phyloP scores from a whole-genome alignment of 768 basidiomycete genomes.

The Rhizopogon vesiculosus region DNA sequence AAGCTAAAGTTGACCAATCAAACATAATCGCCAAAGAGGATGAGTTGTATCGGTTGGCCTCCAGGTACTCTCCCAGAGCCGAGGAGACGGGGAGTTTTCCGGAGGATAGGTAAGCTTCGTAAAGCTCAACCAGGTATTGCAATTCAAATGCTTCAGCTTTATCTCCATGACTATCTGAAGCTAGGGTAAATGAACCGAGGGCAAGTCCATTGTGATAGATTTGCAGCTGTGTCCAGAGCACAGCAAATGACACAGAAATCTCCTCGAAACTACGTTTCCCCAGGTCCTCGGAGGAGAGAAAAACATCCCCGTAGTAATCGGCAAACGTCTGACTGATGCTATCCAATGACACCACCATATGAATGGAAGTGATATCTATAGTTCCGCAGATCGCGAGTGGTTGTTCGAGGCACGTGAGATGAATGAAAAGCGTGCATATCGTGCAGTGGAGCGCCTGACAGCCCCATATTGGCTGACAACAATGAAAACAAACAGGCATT shows the following conservation, averaged over 20 bases:
- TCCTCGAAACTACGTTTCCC: constrained; percentile 59
- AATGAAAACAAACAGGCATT: constrained; percentile 64
- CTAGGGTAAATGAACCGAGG: constrained; percentile 59
- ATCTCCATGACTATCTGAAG: constrained; percentile 26
- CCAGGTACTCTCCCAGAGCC: constrained; percentile 47
- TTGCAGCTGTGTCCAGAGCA: constrained; percentile 65
- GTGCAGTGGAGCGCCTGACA: constrained; percentile 63
- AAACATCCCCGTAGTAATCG: constrained; percentile 43
- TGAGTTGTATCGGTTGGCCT: constrained; percentile 39
- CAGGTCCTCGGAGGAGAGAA: constrained; percentile 42
- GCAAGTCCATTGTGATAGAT: constrained; percentile 63
- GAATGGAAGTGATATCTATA: constrained; percentile 33
- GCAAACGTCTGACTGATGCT: constrained; percentile 55
- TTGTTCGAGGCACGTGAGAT: constrained; percentile 41
- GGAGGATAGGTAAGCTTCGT: constrained; percentile 45
- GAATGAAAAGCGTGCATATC: constrained; percentile 57
- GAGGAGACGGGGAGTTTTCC: constrained; percentile 39
- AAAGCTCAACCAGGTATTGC: constrained; percentile 45
- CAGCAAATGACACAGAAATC: constrained; percentile 51
- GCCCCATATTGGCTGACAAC: constrained; percentile 74
- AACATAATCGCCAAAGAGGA: constrained; percentile 52
- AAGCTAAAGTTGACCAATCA: constrained; percentile 62
- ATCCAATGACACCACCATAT: constrained; percentile 48
- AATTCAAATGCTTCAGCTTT: constrained; percentile 55
- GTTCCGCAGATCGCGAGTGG: constrained; percentile 36